These are phyloP conservation scores for Auriscalpium vulgare DNA, from an alignment of 768 basidiomycete genomes.

Conservation along the genomic window DNA sequence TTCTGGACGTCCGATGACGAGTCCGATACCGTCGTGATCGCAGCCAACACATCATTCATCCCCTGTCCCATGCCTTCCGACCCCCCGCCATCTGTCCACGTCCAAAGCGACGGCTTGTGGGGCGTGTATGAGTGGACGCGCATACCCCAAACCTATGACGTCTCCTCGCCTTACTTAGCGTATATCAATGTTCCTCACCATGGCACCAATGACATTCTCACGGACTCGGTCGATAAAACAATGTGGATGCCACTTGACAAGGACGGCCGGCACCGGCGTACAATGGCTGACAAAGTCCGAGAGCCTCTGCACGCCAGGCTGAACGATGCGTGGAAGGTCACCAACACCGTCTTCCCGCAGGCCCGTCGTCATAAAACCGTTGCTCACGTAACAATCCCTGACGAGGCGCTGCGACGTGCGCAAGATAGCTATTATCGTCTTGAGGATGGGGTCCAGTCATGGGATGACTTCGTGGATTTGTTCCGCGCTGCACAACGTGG, in stretches of 20 bases:
- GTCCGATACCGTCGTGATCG: no score
- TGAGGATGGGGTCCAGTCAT: neutral
- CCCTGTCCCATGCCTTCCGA: no score
- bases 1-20: no score
- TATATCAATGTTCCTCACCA: neutral
- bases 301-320: neutral
- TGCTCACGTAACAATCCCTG: neutral
- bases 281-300: conserved; percentile 11
- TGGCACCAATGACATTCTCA: conserved; percentile 23
- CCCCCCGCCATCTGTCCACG: no score
- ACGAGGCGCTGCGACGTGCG: neutral
- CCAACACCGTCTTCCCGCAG: neutral
- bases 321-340: neutral
- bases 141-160: no score
- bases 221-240: conserved; percentile 20
- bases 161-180: no score
- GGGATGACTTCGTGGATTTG: neutral
- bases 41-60: no score
- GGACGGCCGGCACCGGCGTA: conserved; percentile 1
- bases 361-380: neutral
- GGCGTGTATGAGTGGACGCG: no score
- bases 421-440: neutral
- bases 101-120: no score
- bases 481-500: neutral
- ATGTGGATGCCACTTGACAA: neutral